Evolutionary conservation across 345 rosid genomes (phyloP).

Genomic region (Eucalyptus grandis): DNA sequence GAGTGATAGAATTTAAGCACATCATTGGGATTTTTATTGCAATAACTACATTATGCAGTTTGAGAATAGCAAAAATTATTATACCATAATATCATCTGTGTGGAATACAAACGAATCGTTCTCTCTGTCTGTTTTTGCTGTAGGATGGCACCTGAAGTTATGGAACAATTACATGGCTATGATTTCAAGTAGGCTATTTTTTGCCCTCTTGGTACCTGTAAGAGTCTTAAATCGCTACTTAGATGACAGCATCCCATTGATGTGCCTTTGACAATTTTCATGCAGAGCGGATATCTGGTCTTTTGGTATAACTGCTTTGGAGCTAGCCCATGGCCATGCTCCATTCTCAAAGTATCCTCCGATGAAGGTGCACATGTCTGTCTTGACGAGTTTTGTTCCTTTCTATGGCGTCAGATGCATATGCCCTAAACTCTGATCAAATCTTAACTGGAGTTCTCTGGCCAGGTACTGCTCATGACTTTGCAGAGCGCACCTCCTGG

Average conservation of each 20-base stretch:
- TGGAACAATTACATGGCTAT: conserved; percentile 98
- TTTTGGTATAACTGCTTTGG: conserved; percentile 96
- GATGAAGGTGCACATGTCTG: conserved; percentile 62
- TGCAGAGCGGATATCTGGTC: conserved; percentile 99
- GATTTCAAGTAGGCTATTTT: conserved; percentile 70
- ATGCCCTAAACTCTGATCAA: neutral
- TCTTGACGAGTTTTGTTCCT: neutral
- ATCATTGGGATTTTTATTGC: neutral
- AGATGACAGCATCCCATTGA: neutral
- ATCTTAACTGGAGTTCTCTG: conserved; percentile 7
- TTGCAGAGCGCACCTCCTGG: conserved; percentile 99
- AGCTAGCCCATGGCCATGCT: conserved; percentile 99
- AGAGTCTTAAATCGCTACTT: neutral
- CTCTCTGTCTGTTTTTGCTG: neutral
- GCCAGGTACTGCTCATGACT: conserved; percentile 95
- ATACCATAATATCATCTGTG: neutral
- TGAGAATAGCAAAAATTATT: neutral
- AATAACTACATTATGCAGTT: neutral
- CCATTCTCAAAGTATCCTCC: conserved; percentile 99
- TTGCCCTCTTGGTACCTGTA: neutral
- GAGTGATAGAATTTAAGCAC: neutral
- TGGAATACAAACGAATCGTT: neutral
- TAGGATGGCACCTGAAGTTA: conserved; percentile 99
- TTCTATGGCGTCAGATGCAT: neutral
- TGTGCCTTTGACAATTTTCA: conserved; percentile 8